These are phyloP conservation scores for Kluyveromyces sp. DNA, from an alignment of 1,139 yeast genomes.

Conservation along the genomic window DNA sequence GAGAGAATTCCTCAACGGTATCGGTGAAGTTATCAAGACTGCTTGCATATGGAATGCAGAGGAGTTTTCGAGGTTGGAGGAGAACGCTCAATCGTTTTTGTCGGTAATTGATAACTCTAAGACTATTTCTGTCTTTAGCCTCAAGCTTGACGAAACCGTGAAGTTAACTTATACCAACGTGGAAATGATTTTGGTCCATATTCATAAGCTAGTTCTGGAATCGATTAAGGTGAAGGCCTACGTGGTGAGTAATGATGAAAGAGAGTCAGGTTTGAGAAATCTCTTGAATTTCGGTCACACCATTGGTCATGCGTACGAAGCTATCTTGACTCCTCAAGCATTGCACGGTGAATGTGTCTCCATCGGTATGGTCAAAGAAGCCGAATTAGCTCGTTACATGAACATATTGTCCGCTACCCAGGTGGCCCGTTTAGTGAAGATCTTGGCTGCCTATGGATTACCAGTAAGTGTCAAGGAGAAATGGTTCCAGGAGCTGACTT, in stretches of 20 bases:
- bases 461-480: slow-evolving; percentile 77
- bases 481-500: slow-evolving; percentile 61
- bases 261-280: slow-evolving; percentile 91
- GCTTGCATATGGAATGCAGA: slow-evolving; percentile 96
- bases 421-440: slow-evolving; percentile 81
- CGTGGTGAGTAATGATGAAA: slow-evolving; percentile 90
- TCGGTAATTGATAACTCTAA: slow-evolving; percentile 38
- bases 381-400: slow-evolving; percentile 83
- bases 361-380: slow-evolving; percentile 90
- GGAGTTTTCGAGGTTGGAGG: slow-evolving; percentile 80
- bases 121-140: slow-evolving; percentile 33
- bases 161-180: slow-evolving; percentile 46
- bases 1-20: slow-evolving; percentile 94
- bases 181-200: slow-evolving; percentile 59
- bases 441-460: slow-evolving; percentile 75
- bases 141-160: slow-evolving; percentile 31
- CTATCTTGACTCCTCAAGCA: slow-evolving; percentile 90
- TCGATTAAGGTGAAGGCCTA: slow-evolving; percentile 88
- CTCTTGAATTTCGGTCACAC: slow-evolving; percentile 93
- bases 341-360: slow-evolving; percentile 98
- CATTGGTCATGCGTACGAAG: slow-evolving; percentile 97
- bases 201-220: slow-evolving; percentile 73
- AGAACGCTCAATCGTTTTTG: slow-evolving; percentile 61
- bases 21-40: slow-evolving; percentile 97
- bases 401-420: slow-evolving; percentile 90